Conservation (phyloP, 2,329 filamentous ascomycete genomes). For the Corinectria fuckeliana region DNA sequence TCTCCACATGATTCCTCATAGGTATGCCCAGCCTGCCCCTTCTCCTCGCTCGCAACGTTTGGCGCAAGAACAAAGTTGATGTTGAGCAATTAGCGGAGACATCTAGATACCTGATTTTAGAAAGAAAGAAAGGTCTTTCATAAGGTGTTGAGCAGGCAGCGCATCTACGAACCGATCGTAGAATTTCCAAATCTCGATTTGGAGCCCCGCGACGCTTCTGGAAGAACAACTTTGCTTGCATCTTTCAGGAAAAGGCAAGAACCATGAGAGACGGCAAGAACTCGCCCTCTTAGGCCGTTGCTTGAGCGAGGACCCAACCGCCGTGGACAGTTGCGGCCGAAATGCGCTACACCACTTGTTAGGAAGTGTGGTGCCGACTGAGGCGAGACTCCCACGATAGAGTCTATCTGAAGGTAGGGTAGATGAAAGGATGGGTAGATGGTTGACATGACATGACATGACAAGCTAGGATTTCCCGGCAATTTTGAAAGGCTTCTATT, state of each 20-base stretch:
- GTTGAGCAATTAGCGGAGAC: not conserved
- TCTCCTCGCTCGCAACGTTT: not conserved
- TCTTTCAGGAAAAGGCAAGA: not conserved
- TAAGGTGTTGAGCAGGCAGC: conserved; percentile 6
- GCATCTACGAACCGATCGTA: conserved; percentile 16
- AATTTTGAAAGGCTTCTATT: conserved; percentile 1
- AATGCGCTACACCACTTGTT: conserved; percentile 24
- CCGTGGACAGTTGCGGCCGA: conserved; percentile 15
- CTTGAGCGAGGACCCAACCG: conserved; percentile 21
- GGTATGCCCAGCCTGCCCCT: conserved; percentile 1
- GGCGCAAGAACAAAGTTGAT: not conserved
- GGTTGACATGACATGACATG: not conserved
- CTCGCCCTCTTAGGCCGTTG: not conserved
- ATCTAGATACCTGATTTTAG: not conserved
- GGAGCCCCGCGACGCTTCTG: conserved; percentile 15
- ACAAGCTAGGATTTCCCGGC: conserved; percentile 1
- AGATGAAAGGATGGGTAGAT: not conserved
- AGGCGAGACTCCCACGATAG: not conserved
- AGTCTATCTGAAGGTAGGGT: not conserved
- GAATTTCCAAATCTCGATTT: conserved; percentile 17
- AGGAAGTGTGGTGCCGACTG: not conserved
- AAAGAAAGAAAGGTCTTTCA: conserved; percentile 19
- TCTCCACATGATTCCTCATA: not conserved
- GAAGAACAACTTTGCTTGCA: conserved; percentile 22
- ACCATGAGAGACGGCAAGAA: not conserved